Base-by-base conservation (phyloP, 345 rosid genomes). In the Microthlaspi erraticum region DNA sequence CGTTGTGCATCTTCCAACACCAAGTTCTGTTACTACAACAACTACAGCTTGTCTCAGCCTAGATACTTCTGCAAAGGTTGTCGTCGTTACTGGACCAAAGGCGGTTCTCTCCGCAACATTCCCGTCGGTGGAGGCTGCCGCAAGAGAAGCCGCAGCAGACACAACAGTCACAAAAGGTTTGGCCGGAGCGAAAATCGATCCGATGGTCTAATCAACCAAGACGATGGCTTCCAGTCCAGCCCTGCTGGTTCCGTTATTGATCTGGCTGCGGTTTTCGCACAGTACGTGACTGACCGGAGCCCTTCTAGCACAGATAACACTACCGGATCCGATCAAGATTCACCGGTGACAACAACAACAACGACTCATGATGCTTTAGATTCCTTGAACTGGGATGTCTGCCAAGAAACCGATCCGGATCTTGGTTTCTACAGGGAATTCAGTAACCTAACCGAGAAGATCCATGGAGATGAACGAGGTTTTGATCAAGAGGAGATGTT, bases 11-110 rank as follows among this genome's bases (percentile, higher is more conserved):
- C 98, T 23, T 12, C 95, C 36, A 84, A 90, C 82, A 92, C 98
- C 64, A 92, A 89, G 68, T 92, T 89, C 74, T 92, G 96, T 75
- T 89, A 92, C 74, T 92, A 88, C 87, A 92, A 92, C 68, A 89
- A 89, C 85, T 92, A 92, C 37, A 91, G 98, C 83, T 72, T 92
- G 80, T 84, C 93, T 1, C 98, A 92, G 87, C 98, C 96, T 4
- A 78, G 96, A 34, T 89, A 87, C 83, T 88, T 89, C 55, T 89
- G 98, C 65, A 92, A 92, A 66, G 85, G 81, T 39, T 92, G 98
- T 50, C 75, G 96, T 19, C 68, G 98, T 76, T 89, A 92, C 54
- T 92, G 98, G 96, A 92, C 98, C 17, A 87, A 86, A 77, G 98
- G 98, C 0, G 98, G 98, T 11, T 85, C 98, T 7, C 78, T 89